Base-by-base conservation (phyloP, 1,284 basidiomycete genomes). In the Ustilago vetiveriae region DNA sequence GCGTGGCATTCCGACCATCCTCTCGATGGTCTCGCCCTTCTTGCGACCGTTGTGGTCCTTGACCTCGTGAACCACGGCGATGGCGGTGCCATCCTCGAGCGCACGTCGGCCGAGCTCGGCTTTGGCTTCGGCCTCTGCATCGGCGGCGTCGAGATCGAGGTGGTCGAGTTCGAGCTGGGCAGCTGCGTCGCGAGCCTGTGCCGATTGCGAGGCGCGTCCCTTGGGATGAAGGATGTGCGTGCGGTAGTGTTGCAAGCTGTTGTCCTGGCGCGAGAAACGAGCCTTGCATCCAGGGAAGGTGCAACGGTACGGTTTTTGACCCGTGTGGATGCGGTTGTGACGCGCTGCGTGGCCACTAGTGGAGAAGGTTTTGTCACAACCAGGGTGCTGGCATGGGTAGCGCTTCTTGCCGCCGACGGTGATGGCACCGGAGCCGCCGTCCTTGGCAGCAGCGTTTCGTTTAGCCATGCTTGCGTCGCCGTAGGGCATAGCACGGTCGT, bases 331-430 rank as follows among this genome's bases (percentile, higher is more conserved):
- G 19, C 90, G 86, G 22, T 89, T 86, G 80, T 92, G 91, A 43
- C 91, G 86, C 0, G 91, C 89, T 19, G 92, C 87, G 77, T 92
- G 91, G 29, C 91, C 91, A 73, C 88, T 89, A 38, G 91, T 92
- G 48, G 90, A 90, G 82, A 92, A 92, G 1, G 87, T 86, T 48
- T 88, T 87, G 11, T 88, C 87, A 75, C 89, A 90, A 7, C 86
- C 88, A 3, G 82, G 72, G 29, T 76, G 74, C 21, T 72, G 66
- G 76, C 89, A 90, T 23, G 88, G 82, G 68, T 90, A 89, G 48
- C 79, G 63, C 50, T 79, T 80, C 83, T 85, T 83, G 42, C 84
- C 52, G 17, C 62, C 70, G 17, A 76, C 44, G 30, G 64, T 68
- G 53, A 76, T 70, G 44, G 69, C 63, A 40, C 63, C 55, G 8